phyloP scores from a whole-genome alignment of 306 rosid species.

The Fragaria ananassa region DNA sequence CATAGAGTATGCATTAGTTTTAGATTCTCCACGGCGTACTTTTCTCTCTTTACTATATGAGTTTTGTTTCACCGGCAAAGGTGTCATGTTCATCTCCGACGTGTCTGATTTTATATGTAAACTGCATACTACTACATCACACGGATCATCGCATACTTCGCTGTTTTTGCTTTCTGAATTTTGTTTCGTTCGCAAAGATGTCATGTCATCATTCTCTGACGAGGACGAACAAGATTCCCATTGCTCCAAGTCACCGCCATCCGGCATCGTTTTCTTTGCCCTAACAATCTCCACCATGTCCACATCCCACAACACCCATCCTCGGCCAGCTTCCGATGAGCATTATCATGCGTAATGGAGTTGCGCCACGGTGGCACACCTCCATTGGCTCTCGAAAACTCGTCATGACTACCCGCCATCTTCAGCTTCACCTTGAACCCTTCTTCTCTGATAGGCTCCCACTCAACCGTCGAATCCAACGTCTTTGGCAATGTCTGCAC shows the following conservation, averaged over 20 bases:
- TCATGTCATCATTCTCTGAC: neutral
- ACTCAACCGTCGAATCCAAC: conserved; percentile 8
- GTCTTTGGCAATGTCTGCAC: conserved; percentile 13
- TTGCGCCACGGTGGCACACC: conserved; percentile 37
- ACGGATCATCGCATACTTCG: neutral
- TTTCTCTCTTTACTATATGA: neutral
- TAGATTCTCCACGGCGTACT: neutral
- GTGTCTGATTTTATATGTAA: too few species aligned
- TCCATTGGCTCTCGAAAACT: conserved; percentile 32
- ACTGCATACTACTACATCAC: too few species aligned
- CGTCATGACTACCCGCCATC: conserved; percentile 7
- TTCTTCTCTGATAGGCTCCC: conserved; percentile 36
- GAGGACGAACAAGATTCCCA: neutral
- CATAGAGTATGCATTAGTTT: neutral
- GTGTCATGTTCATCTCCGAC: neutral
- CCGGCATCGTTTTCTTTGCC: neutral
- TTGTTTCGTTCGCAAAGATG: neutral
- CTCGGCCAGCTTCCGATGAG: conserved; percentile 20
- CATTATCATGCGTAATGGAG: conserved; percentile 31
- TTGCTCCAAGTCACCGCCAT: neutral
- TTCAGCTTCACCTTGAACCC: conserved; percentile 30
- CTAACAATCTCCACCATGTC: conserved; percentile 19
- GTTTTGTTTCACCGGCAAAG: neutral
- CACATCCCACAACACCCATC: conserved; percentile 36
- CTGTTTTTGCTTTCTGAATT: too few species aligned